Evolutionary conservation across 1,284 basidiomycete genomes (phyloP).

Genomic region (Microbotryomycetes sp.): DNA sequence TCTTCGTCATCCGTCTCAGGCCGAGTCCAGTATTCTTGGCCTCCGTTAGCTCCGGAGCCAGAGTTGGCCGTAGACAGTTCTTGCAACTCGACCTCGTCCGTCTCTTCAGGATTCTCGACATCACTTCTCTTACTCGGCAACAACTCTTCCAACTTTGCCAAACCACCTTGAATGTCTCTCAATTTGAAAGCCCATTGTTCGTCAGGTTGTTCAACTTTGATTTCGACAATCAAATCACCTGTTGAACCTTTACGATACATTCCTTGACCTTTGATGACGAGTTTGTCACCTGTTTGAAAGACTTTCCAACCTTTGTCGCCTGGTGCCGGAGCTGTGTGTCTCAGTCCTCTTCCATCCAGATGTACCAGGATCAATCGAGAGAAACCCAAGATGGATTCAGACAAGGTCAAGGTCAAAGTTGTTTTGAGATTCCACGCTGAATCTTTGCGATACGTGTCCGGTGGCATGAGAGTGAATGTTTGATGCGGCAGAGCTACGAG

Average conservation of each 20-base stretch:
- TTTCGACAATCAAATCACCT: slow-evolving; percentile 73
- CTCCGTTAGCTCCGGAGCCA: slow-evolving; percentile 32
- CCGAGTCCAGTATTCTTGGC: slow-evolving; percentile 44
- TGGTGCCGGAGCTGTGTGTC: slow-evolving; percentile 55
- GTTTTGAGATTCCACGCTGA: slow-evolving; percentile 51
- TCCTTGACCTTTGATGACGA: slow-evolving; percentile 71
- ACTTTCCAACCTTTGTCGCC: slow-evolving; percentile 56
- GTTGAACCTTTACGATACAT: slow-evolving; percentile 70
- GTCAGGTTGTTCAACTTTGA: slow-evolving; percentile 78
- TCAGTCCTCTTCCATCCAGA: slow-evolving; percentile 79
- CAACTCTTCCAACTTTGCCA: slow-evolving; percentile 10
- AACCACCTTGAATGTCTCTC: slow-evolving; percentile 51
- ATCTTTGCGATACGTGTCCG: not conserved
- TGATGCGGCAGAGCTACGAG: slow-evolving; percentile 63
- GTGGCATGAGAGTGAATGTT: slow-evolving; percentile 64
- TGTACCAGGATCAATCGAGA: slow-evolving; percentile 78
- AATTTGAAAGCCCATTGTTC: slow-evolving; percentile 57
- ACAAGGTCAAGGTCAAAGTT: slow-evolving; percentile 61
- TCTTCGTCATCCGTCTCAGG: slow-evolving; percentile 35
- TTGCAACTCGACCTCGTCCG: slow-evolving; percentile 65
- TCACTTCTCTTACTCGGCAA: slow-evolving; percentile 60
- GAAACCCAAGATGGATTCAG: slow-evolving; percentile 85
- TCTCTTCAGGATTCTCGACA: slow-evolving; percentile 58
- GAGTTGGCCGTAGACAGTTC: slow-evolving; percentile 68
- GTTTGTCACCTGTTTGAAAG: slow-evolving; percentile 63